These are phyloP conservation scores for Pseudogymnoascus sp. DNA, from an alignment of 2,329 filamentous ascomycete species.

Conservation along the genomic window DNA sequence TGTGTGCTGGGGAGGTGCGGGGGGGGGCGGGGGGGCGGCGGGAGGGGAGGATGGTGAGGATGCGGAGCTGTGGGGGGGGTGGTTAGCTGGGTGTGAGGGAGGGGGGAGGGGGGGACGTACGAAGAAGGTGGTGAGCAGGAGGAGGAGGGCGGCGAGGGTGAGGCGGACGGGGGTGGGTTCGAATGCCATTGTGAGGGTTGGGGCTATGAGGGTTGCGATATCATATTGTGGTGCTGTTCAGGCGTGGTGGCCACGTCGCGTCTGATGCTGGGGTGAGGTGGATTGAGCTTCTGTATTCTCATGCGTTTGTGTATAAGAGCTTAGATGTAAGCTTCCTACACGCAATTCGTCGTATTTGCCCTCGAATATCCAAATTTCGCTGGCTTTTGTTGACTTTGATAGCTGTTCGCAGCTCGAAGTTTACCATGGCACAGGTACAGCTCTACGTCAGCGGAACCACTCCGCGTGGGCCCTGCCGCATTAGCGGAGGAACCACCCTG, in stretches of 20 bases:
- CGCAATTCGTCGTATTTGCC: neutral
- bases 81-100: neutral
- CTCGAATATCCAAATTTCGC: neutral
- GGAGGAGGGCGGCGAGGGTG: conserved; percentile 17
- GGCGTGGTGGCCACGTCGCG: neutral
- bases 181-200: conserved; percentile 17
- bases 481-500: conserved; percentile 6
- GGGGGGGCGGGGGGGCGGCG: conserved; percentile 12
- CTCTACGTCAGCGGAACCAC: conserved; percentile 3
- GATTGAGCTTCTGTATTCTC: neutral
- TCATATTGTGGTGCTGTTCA: neutral
- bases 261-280: neutral
- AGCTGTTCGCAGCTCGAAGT: neutral
- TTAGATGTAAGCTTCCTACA: neutral
- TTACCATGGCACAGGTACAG: neutral
- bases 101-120: conserved; percentile 14
- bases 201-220: neutral
- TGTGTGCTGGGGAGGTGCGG: conserved; percentile 41
- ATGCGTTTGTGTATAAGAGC: neutral
- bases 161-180: conserved; percentile 21
- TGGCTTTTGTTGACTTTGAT: neutral
- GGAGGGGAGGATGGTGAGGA: conserved; percentile 24
- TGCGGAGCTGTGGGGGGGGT: conserved; percentile 20
- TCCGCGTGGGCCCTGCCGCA: conserved; percentile 1
- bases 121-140: conserved; percentile 19